These are phyloP conservation scores for Dendryphion nanum DNA, from an alignment of 2,329 filamentous ascomycete species.

Conservation along the genomic window DNA sequence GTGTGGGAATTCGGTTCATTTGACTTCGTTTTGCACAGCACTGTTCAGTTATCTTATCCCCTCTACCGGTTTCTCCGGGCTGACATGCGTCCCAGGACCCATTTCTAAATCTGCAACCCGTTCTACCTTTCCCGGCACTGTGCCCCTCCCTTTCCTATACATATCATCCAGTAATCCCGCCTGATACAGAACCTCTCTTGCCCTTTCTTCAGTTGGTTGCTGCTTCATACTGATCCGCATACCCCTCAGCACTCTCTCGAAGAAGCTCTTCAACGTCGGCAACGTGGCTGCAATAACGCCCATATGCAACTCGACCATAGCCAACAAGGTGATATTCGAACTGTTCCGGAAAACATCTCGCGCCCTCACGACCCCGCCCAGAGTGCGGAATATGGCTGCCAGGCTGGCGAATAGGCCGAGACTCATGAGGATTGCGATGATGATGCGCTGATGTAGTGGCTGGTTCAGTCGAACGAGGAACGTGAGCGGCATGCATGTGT, in stretches of 20 bases:
- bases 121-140: too few species aligned
- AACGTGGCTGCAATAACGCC: slow-evolving; percentile 1
- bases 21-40: too few species aligned
- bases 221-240: neutral
- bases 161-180: slow-evolving; percentile 1
- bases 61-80: too few species aligned
- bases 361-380: neutral
- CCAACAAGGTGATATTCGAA: neutral
- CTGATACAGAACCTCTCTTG: neutral
- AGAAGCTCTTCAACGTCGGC: slow-evolving; percentile 1
- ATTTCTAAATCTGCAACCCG: too few species aligned
- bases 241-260: neutral
- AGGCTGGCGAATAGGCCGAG: slow-evolving; percentile 3
- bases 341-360: neutral
- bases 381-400: slow-evolving; percentile 1
- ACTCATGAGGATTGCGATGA: slow-evolving; percentile 4
- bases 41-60: too few species aligned
- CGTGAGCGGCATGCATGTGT: slow-evolving; percentile 1
- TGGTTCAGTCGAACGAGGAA: slow-evolving; percentile 1
- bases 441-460: neutral
- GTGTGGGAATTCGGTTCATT: too few species aligned
- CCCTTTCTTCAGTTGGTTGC: neutral
- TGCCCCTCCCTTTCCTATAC: neutral
- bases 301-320: slow-evolving; percentile 1
- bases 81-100: too few species aligned